Conservation (phyloP, 352 stramenopile species). For the Blastocystis sp. region DNA sequence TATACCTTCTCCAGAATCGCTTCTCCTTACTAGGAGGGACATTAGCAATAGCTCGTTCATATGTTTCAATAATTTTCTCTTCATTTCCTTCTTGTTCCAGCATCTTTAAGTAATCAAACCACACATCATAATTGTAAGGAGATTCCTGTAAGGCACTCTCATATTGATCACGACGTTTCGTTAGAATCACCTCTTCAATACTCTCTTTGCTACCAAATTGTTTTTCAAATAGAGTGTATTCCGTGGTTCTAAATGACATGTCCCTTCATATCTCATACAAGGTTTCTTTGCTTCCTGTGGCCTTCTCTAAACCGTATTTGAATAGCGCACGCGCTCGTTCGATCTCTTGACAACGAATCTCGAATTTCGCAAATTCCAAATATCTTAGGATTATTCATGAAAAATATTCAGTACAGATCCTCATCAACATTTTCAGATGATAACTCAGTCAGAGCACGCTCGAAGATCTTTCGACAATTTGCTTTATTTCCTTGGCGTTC, state of each 20-base stretch:
- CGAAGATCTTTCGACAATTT: conserved; percentile 85
- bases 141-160: conserved; percentile 80
- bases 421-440: conserved; percentile 72
- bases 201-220: conserved; percentile 85
- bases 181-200: conserved; percentile 89
- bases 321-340: conserved; percentile 81
- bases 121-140: conserved; percentile 90
- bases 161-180: conserved; percentile 86
- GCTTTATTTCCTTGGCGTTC: conserved; percentile 85
- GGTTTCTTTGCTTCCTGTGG: conserved; percentile 66
- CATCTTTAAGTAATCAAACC: conserved; percentile 97
- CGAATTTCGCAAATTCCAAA: conserved; percentile 87
- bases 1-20: conserved; percentile 92
- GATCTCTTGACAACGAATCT: conserved; percentile 87
- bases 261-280: conserved; percentile 67
- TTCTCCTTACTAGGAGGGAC: conserved; percentile 87
- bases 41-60: conserved; percentile 86
- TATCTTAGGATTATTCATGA: conserved; percentile 64
- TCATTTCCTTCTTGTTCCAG: conserved; percentile 79
- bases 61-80: conserved; percentile 81
- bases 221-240: conserved; percentile 95
- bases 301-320: conserved; percentile 74
- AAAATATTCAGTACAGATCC: conserved; percentile 61
- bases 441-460: conserved; percentile 84
- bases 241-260: conserved; percentile 83